Base-by-base conservation (phyloP, 2,329 filamentous ascomycete genomes). In the Aspergillus sp. region DNA sequence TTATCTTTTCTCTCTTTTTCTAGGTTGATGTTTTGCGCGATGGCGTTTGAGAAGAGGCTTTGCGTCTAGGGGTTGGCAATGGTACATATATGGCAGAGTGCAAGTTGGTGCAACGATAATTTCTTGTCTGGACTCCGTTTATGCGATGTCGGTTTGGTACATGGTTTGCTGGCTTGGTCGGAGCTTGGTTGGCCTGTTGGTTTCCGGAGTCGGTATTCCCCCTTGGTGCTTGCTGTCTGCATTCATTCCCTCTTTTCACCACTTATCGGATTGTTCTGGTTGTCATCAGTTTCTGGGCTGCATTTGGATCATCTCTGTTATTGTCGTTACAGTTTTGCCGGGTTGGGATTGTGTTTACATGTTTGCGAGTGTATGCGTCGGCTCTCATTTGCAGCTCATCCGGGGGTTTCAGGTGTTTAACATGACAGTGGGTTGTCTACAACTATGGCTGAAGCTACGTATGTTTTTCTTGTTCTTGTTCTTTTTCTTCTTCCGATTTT, bases 171-270 rank as follows among this genome's bases (percentile, higher is more conserved):
- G 64, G 66, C 64, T 67, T 62, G 62, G 60, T 54, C 34, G 64
- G 63, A 62, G 57, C 56, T 65, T 63, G 62, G 64, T 66, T 65
- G 63, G 68, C 59, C 62, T 68, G 61, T 65, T 66, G 66, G 64
- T 66, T 69, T 63, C 63, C 60, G 68, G 67, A 71, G 66, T 69
- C 65, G 63, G 62, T 67, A 66, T 66, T 63, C 57, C 62, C 61
- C 47, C 55, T 58, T 59, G 58, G 41, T 62, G 36, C 60, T 58
- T 62, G 59, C 57, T 58, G 60, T 56, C 64, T 63, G 59, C 61
- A 62, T 60, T 55, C 49, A 57, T 59, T 56, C 34, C 52, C 36
- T 26, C 34, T 44, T 59, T 56, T 53, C 50, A 26, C 34, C 13
- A 15, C 7, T 56, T 54, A 26, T 55, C 45, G 41, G 22, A 53